These are phyloP conservation scores for Ogataea degrootiae DNA, from an alignment of 805 yeast species.

Conservation along the genomic window DNA sequence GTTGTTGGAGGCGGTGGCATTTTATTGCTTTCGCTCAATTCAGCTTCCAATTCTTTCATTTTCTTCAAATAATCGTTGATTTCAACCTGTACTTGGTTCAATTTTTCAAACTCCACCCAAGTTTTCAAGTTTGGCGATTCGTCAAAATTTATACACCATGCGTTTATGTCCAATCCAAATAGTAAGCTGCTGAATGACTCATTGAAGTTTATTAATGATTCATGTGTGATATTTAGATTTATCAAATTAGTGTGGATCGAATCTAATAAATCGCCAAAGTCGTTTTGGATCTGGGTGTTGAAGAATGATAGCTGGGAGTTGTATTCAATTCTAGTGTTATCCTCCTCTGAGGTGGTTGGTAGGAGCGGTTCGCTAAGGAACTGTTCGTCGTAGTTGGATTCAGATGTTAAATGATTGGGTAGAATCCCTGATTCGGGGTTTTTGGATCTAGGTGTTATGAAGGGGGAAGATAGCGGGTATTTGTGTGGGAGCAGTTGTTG, in stretches of 20 bases:
- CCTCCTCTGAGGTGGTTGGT: background rate
- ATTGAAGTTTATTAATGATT: slow-evolving; percentile 59
- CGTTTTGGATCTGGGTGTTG: slow-evolving; percentile 11
- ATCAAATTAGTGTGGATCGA: slow-evolving; percentile 51
- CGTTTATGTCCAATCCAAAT: slow-evolving; percentile 78
- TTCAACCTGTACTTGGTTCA: slow-evolving; percentile 14
- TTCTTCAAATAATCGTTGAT: slow-evolving; percentile 13
- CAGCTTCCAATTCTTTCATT: slow-evolving; percentile 9
- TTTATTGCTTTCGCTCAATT: slow-evolving; percentile 7
- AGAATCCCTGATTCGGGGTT: too few relatives aligned
- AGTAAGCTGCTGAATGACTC: slow-evolving; percentile 70
- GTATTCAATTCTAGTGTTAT: background rate
- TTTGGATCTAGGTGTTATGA: slow-evolving; percentile 6
- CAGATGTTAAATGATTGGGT: too few relatives aligned
- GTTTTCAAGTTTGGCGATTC: slow-evolving; percentile 23
- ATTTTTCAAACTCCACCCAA: slow-evolving; percentile 16
- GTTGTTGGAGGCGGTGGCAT: slow-evolving; percentile 25
- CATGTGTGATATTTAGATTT: slow-evolving; percentile 55
- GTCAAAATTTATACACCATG: slow-evolving; percentile 79
- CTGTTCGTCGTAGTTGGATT: background rate
- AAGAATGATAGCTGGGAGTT: slow-evolving; percentile 20
- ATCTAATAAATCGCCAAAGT: slow-evolving; percentile 15
- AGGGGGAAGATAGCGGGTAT: slow-evolving; percentile 19
- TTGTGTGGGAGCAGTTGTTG: slow-evolving; percentile 14
- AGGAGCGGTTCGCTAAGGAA: background rate